phyloP scores from a whole-genome alignment of 177 flowering plant genomes.

The Vitis hybrid region DNA sequence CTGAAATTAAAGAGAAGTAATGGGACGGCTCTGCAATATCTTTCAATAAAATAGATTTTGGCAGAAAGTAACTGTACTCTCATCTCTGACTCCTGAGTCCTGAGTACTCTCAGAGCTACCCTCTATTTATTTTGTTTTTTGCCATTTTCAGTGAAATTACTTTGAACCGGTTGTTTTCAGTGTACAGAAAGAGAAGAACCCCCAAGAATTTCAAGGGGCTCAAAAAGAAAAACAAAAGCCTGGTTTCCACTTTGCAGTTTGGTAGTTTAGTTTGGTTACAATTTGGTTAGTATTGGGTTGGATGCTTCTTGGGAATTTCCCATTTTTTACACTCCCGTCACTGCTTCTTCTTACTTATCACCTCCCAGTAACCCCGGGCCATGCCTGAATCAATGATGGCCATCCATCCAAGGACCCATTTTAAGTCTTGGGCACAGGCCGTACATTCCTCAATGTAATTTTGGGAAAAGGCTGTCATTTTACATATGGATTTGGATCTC shows the following conservation, averaged over 20 bases:
- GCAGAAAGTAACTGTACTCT: neutral
- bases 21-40: conserved; percentile 5
- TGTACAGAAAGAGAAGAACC: neutral
- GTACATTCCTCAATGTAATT: too few relatives aligned
- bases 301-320: neutral
- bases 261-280: neutral
- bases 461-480: too few relatives aligned
- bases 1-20: neutral
- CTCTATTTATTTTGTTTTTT: neutral
- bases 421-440: too few relatives aligned
- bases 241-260: neutral
- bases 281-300: neutral
- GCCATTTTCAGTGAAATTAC: conserved; percentile 9
- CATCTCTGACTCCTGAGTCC: too few relatives aligned
- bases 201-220: neutral
- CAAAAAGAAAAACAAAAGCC: neutral
- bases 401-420: too few relatives aligned
- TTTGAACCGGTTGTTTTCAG: neutral
- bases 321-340: neutral
- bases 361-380: too few relatives aligned
- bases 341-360: neutral
- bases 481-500: too few relatives aligned
- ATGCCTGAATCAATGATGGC: too few relatives aligned
- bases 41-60: neutral
- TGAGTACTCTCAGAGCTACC: too few relatives aligned